Percentiles rank a stretch among this genome's conserved stretches.
Evolutionary conservation across 106 monocot species (phyloP).

Genomic region (Dioscorea zingiberensis): DNA sequence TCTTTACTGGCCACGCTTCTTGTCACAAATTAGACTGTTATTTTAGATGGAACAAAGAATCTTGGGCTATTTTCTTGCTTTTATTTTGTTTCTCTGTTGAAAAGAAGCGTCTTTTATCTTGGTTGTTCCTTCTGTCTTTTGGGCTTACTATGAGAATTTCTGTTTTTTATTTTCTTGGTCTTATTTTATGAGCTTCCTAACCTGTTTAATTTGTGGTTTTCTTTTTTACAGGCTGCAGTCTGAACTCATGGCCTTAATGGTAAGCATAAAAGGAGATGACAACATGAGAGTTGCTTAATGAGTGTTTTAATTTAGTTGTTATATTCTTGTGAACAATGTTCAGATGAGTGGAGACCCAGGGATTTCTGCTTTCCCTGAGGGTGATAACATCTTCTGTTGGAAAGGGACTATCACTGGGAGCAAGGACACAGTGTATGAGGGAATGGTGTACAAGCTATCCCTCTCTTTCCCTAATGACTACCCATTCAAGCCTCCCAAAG

Average conservation of each 20-base stretch:
- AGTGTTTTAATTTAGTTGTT: not conserved
- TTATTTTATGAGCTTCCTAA: not conserved
- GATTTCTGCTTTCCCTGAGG: slow-evolving; percentile 91
- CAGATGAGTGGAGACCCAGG: slow-evolving; percentile 97
- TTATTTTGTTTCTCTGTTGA: too few species aligned
- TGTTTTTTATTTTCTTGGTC: not conserved
- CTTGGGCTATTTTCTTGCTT: too few species aligned
- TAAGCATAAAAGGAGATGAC: slow-evolving; percentile 15
- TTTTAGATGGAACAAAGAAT: too few species aligned
- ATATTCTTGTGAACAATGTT: not conserved
- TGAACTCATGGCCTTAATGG: slow-evolving; percentile 93
- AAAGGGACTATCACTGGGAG: slow-evolving; percentile 88
- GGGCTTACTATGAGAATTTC: not conserved
- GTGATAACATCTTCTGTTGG: slow-evolving; percentile 95
- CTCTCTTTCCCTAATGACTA: slow-evolving; percentile 80
- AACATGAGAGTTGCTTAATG: not conserved
- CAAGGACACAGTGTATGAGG: slow-evolving; percentile 87
- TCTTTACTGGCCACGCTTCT: not conserved
- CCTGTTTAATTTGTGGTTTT: not conserved
- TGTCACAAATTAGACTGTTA: too few species aligned
- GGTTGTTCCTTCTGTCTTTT: not conserved
- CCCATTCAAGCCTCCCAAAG: slow-evolving; percentile 97
- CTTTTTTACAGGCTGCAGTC: slow-evolving; percentile 69
- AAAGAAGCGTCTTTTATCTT: not conserved
- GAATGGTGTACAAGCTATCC: slow-evolving; percentile 72